Evolutionary conservation across 768 basidiomycete genomes (phyloP).

Genomic region (Kwoniella sp.): DNA sequence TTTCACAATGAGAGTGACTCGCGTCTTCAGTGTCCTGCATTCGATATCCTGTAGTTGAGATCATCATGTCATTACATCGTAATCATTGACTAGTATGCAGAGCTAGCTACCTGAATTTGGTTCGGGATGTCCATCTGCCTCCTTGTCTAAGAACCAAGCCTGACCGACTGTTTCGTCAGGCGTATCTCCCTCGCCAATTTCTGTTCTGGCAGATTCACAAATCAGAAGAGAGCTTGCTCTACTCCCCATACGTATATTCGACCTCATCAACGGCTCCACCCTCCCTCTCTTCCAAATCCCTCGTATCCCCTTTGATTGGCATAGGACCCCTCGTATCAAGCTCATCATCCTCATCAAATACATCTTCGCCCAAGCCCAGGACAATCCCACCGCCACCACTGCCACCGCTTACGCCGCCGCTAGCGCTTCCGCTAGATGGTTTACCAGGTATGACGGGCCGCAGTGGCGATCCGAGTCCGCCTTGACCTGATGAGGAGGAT

Average conservation of each 20-base stretch:
- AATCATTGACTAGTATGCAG: no score
- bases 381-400: conserved; percentile 10
- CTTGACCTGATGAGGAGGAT: conserved; percentile 61
- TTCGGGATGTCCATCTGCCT: no score
- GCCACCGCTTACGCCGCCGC: not conserved
- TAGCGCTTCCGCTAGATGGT: conserved; percentile 12
- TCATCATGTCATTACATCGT: conserved; percentile 1
- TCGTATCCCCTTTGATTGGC: conserved; percentile 59
- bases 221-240: not conserved
- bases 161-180: no score
- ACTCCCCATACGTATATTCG: conserved; percentile 55
- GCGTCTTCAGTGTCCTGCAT: no score
- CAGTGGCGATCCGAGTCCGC: conserved; percentile 66
- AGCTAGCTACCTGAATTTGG: no score
- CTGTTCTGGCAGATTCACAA: no score
- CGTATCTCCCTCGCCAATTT: no score
- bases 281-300: conserved; percentile 46
- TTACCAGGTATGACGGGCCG: conserved; percentile 75
- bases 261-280: conserved; percentile 56
- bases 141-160: no score
- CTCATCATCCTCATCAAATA: conserved; percentile 68
- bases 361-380: conserved; percentile 58
- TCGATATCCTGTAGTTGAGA: no score
- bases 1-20: no score
- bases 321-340: conserved; percentile 69